Percentiles rank a stretch among this genome's conserved stretches.
These are phyloP conservation scores for Straminergon stramineum DNA, from an alignment of 225 moss, liverwort and hornwort genomes.

Conservation along the genomic window DNA sequence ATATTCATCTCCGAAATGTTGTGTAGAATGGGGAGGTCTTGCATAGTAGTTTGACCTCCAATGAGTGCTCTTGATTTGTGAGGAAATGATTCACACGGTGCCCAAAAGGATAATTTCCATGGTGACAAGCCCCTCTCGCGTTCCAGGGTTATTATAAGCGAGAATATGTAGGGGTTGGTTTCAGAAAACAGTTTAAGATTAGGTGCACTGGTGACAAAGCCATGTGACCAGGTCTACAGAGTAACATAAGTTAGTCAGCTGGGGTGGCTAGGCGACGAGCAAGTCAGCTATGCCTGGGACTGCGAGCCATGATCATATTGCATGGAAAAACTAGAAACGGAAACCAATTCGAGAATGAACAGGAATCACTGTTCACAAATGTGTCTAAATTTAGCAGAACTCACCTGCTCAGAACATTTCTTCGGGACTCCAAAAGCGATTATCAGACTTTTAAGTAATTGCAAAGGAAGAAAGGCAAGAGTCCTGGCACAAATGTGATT, in stretches of 20 bases:
- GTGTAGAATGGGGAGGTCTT: background rate
- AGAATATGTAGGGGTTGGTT: background rate
- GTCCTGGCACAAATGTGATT: background rate
- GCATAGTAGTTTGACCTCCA: background rate
- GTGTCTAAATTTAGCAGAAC: background rate
- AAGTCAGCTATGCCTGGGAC: background rate
- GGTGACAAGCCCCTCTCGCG: fast-evolving
- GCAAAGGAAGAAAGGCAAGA: background rate
- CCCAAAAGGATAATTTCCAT: background rate
- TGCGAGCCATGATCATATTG: background rate
- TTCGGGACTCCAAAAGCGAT: background rate
- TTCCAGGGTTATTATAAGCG: background rate
- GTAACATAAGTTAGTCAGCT: background rate
- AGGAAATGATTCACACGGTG: background rate
- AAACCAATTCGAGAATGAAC: background rate
- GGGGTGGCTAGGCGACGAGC: background rate
- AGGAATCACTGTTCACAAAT: background rate
- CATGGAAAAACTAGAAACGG: background rate
- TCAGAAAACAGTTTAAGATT: background rate
- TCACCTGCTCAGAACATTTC: background rate
- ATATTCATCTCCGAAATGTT: background rate
- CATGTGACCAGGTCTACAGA: background rate
- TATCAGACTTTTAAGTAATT: background rate
- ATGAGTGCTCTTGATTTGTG: background rate
- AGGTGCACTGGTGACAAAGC: background rate